Evolutionary conservation across 2,329 filamentous ascomycete species (phyloP).

Genomic region (Trichoderma sp.): DNA sequence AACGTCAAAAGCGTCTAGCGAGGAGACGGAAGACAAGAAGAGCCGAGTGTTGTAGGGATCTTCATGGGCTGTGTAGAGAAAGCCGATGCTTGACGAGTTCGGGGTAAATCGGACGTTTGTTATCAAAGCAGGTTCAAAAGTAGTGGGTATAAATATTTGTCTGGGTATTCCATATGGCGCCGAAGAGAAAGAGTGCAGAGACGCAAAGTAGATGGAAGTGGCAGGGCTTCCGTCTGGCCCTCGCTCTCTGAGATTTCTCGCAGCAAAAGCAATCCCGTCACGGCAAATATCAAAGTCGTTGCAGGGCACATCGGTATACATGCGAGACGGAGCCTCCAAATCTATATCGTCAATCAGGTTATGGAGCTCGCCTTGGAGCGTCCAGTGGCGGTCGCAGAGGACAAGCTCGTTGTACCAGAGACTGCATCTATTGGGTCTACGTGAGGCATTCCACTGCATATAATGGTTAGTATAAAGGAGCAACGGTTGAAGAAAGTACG

Average conservation of each 20-base stretch:
- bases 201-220: constrained; percentile 34
- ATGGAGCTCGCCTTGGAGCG: constrained; percentile 30
- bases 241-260: constrained; percentile 23
- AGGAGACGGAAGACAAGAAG: constrained; percentile 29
- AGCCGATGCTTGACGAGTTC: constrained; percentile 37
- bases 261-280: constrained; percentile 37
- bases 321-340: constrained; percentile 34
- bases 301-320: constrained; percentile 26
- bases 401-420: constrained; percentile 41
- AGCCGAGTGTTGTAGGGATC: constrained; percentile 31
- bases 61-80: constrained; percentile 30
- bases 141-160: constrained; percentile 26
- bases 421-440: constrained; percentile 32
- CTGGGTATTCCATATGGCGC: constrained; percentile 25
- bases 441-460: constrained; percentile 34
- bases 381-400: constrained; percentile 30
- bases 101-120: constrained; percentile 38
- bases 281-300: constrained; percentile 35
- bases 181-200: constrained; percentile 33
- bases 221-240: constrained; percentile 21
- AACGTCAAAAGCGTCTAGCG: constrained; percentile 20
- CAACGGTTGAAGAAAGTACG: background rate
- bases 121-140: constrained; percentile 13
- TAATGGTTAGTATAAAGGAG: constrained; percentile 25
- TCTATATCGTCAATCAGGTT: constrained; percentile 34